Evolutionary conservation across 352 stramenopile genomes (phyloP), one percentile per base, ranked within the genome.

Genomic region (Globisporangium takayamanum): DNA sequence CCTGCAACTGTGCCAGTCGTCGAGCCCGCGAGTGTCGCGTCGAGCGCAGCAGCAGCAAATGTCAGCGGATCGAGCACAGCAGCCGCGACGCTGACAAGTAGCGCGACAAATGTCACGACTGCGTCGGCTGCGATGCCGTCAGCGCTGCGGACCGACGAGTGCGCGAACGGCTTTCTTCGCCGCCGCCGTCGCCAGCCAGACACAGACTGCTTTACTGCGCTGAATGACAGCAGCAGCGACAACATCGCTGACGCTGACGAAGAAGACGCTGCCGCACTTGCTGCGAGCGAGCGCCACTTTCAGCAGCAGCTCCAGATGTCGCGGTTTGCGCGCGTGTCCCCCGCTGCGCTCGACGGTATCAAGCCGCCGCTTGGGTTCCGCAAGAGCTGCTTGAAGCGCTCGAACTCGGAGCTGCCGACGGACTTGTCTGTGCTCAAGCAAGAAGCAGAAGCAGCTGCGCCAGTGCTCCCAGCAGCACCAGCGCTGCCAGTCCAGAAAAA

Each of bases 401-500:
- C 78, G 20, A 85, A 74, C 51, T 86, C 76, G 15, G 65, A 70
- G 10, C 60, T 79, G 14, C 73, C 76, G 5, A 55, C 72, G 0
- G 47, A 75, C 6, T 33, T 68, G 48, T 52, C 51, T 42, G 53
- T 41, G n/a, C 25, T 63, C 22, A 63, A 59, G 42, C 50, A 58
- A 5, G 58, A 55, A 5, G 12, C 20, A 16, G 26, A 51, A 15
- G 22, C 15, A 2, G 45, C 58, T 15, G 51, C 22, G 14, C 33
- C 12, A 52, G 25, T 46, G 41, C 41, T 46, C 5, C 6, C 48
- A 18, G 5, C 14, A 12, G 33, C 26, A 28, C 16, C 30, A 11
- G 52, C 67, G 48, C 48, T 60, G 4, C 64, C 72, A 0, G 39
- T 88, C 16, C 88, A 97, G 72, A 96, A 89, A 62, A 97, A 97